Evolutionary conservation across 2,329 filamentous ascomycete genomes (phyloP).

Genomic region (Lizonia empirigonia): DNA sequence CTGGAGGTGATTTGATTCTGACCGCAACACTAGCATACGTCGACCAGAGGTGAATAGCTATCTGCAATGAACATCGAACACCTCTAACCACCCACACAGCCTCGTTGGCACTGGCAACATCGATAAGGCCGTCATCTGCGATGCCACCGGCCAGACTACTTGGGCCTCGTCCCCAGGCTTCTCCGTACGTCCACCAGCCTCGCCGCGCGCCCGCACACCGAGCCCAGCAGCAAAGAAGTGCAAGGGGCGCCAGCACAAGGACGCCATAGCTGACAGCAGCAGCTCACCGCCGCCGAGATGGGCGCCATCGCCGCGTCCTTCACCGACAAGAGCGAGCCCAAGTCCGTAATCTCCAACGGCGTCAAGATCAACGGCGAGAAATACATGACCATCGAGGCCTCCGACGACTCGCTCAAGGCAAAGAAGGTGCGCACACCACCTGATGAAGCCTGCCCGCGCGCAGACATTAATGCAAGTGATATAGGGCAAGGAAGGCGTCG

Average conservation of each 20-base stretch:
- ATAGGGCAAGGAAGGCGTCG: slow-evolving; percentile 78
- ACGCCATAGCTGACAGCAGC: slow-evolving; percentile 18
- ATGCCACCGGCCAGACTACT: slow-evolving; percentile 58
- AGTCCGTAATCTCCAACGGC: slow-evolving; percentile 73
- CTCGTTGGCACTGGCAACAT: slow-evolving; percentile 52
- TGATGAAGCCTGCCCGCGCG: not conserved
- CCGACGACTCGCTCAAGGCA: slow-evolving; percentile 80
- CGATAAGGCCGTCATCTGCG: slow-evolving; percentile 59
- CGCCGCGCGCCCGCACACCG: slow-evolving; percentile 1
- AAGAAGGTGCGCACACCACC: slow-evolving; percentile 71
- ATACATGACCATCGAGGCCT: slow-evolving; percentile 77
- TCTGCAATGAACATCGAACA: not conserved
- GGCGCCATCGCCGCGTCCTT: slow-evolving; percentile 57
- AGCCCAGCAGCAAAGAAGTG: not conserved
- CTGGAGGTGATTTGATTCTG: slow-evolving; percentile 18
- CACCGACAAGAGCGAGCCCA: slow-evolving; percentile 64
- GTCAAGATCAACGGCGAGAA: slow-evolving; percentile 77
- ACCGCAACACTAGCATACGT: slow-evolving; percentile 47
- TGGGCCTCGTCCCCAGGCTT: slow-evolving; percentile 89
- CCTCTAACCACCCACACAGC: slow-evolving; percentile 36
- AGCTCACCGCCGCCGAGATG: slow-evolving; percentile 62
- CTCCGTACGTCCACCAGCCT: slow-evolving; percentile 61
- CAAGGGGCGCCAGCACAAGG: not conserved
- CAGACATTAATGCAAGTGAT: not conserved
- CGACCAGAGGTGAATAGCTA: slow-evolving; percentile 45